phyloP scores from a whole-genome alignment of 345 rosid genomes.

The Moringa oleifera region DNA sequence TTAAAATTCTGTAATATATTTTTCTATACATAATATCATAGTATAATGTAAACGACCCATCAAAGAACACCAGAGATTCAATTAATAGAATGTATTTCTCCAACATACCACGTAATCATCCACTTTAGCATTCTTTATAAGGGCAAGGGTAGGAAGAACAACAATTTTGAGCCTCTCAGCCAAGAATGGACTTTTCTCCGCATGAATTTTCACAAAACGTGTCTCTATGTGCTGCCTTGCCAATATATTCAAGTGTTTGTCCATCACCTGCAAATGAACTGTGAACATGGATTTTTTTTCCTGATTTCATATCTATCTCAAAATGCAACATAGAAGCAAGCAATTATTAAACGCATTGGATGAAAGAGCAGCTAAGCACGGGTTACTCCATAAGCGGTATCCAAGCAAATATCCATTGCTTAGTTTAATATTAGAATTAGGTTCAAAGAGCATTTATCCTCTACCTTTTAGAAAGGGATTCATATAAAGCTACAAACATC shows the following conservation, averaged over 20 bases:
- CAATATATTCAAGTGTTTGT: conserved; percentile 76
- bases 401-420: too few relatives aligned
- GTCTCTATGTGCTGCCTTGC: conserved; percentile 95
- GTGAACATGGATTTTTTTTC: background rate
- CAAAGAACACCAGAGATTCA: background rate
- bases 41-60: background rate
- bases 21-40: too few relatives aligned
- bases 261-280: conserved; percentile 70
- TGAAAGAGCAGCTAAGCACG: too few relatives aligned
- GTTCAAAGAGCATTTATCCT: too few relatives aligned
- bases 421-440: too few relatives aligned
- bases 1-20: too few relatives aligned
- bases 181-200: conserved; percentile 96
- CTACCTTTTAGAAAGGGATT: too few relatives aligned
- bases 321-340: background rate
- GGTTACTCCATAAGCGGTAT: too few relatives aligned
- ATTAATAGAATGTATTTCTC: background rate
- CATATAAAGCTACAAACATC: too few relatives aligned
- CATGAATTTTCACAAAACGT: conserved; percentile 88
- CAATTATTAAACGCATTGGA: too few relatives aligned
- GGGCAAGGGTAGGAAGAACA: conserved; percentile 95
- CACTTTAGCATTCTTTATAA: conserved; percentile 90
- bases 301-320: background rate
- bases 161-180: conserved; percentile 88
- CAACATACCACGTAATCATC: conserved; percentile 87